Base-by-base conservation (phyloP, 495 filamentous ascomycete species). In the Neurospora terricola region DNA sequence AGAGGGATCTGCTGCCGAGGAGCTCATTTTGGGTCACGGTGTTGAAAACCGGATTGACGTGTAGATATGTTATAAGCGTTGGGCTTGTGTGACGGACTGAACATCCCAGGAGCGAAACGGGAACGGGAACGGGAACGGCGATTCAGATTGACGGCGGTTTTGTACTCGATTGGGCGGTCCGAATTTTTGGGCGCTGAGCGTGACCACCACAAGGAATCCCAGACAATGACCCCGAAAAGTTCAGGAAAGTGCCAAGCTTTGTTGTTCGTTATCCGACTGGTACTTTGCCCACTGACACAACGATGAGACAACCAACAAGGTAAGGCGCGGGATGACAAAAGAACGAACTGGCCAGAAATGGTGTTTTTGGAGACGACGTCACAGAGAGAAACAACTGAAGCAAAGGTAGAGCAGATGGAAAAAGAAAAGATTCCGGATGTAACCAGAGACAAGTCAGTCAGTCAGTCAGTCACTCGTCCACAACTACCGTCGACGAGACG, bases 41-140 rank as follows among this genome's bases (percentile, higher is more conserved):
- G 76, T 77, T 77, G 76, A 77, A 76, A 74, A 77, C 76, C 76
- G 76, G 74, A 68, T 73, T 73, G 73, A 21, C 42, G 70, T 62
- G 54, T 62, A 7, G 21, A 16, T 1, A 12, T 30, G 69, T 66
- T 45, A 72, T 36, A 72, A 74, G 74, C 72, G 76, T 76, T 75
- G 76, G 76, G 76, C 76, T 74, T 74, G 38, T 21, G 38, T 73
- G 23, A 54, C 62, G 18, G 38, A 72, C 37, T 48, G n/a, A 69
- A 70, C 71, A 75, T 75, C 43, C 71, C 73, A 39, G 23, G 12
- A 62, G 23, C 23, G 23, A 62, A 30, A 62, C 54, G 23, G 54
- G 54, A 62, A 30, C 54, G 23, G 54, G 54, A 62, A 30, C 21
- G 21, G 21, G 48, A 59, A 27, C 54, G 54, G 12, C 12, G 54